Percentiles rank a stretch among this genome's conserved stretches.
Evolutionary conservation across 176 grass and related monocot genomes (phyloP).

Genomic region (Cenchrus americanus): DNA sequence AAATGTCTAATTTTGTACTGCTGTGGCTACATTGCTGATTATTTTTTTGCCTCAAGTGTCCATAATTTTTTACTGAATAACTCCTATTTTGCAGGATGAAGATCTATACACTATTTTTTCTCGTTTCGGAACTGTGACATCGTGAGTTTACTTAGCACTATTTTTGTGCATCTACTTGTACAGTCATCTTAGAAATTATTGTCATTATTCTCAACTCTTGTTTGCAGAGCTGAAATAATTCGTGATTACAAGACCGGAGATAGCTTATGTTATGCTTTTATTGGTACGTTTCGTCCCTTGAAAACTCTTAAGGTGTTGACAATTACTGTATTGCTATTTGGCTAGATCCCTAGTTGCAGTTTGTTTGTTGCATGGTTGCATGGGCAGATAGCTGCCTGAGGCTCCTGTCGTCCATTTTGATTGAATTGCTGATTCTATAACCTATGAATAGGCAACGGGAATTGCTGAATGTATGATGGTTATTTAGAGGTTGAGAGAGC

Average conservation of each 20-base stretch:
- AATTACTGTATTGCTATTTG: conserved; percentile 34
- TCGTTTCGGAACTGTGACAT: conserved; percentile 90
- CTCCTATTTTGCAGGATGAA: conserved; percentile 69
- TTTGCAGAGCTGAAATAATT: conserved; percentile 89
- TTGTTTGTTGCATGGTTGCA: not conserved
- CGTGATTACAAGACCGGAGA: conserved; percentile 92
- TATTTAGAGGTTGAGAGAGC: not conserved
- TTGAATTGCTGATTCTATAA: not conserved
- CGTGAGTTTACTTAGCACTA: conserved; percentile 55
- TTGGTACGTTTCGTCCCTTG: conserved; percentile 36
- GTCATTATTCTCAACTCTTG: conserved; percentile 26
- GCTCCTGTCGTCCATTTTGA: not conserved
- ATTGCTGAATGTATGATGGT: not conserved
- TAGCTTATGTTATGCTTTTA: conserved; percentile 97
- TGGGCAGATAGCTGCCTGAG: not conserved
- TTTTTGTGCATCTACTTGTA: conserved; percentile 27
- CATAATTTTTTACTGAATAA: not conserved
- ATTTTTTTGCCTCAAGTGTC: conserved; percentile 11
- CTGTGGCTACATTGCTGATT: not conserved
- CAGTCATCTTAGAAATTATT: not conserved
- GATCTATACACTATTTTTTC: conserved; percentile 98
- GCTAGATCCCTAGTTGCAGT: conserved; percentile 29
- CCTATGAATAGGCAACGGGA: not conserved
- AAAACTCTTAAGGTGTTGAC: not conserved
- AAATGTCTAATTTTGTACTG: not conserved